phyloP scores from a whole-genome alignment of 805 yeast species.

The Ogataea corticis region DNA sequence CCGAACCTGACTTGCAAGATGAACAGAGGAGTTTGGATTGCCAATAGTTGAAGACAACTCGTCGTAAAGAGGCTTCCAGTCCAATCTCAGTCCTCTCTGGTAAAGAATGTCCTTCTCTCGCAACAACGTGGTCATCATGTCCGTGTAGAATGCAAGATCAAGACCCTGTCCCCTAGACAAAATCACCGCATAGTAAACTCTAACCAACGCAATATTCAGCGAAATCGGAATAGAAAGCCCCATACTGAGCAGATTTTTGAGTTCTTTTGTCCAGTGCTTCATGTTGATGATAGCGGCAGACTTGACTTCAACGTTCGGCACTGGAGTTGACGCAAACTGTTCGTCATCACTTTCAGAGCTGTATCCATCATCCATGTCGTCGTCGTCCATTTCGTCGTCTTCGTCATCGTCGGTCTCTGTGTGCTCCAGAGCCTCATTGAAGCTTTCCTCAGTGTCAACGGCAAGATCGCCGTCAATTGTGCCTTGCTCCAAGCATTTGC shows the following conservation, averaged over 20 bases:
- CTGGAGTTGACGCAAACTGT: conserved; percentile 41
- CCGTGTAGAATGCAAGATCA: conserved; percentile 59
- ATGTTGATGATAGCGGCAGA: conserved; percentile 75
- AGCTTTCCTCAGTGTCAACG: conserved; percentile 42
- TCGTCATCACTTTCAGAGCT: conserved; percentile 46
- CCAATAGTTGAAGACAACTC: conserved; percentile 41
- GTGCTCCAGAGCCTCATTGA: conserved; percentile 52
- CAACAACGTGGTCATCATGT: conserved; percentile 59
- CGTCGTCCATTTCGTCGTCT: conserved; percentile 39
- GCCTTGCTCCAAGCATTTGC: conserved; percentile 12
- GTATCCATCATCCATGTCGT: conserved; percentile 37
- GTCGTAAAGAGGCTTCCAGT: conserved; percentile 49
- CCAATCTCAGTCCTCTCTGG: conserved; percentile 44
- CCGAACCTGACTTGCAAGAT: conserved; percentile 49
- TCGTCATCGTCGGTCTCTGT: conserved; percentile 34
- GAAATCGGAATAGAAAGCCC: conserved; percentile 76
- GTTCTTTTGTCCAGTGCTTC: conserved; percentile 84
- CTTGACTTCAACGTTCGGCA: conserved; percentile 61
- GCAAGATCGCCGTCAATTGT: conserved; percentile 18
- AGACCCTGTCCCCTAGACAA: conserved; percentile 71
- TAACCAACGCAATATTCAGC: conserved; percentile 59
- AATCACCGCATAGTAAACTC: conserved; percentile 70
- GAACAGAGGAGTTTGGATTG: conserved; percentile 49
- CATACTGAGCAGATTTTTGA: conserved; percentile 74
- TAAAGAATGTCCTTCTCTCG: conserved; percentile 44